Conservation (phyloP, 2,329 filamentous ascomycete genomes). For the Cladophialophora immunda region DNA sequence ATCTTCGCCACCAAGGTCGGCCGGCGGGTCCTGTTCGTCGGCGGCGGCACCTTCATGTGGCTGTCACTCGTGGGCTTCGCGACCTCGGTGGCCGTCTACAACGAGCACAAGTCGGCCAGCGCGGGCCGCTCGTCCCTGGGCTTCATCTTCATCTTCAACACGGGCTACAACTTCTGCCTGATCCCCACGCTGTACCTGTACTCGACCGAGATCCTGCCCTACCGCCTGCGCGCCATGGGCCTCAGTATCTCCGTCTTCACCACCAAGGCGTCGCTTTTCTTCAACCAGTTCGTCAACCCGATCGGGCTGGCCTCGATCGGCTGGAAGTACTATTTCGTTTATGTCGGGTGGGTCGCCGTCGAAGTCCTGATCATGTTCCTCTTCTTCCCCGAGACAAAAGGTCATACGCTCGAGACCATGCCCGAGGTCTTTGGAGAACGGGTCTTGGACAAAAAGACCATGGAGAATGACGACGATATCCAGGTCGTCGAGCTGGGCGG, state of each 20-base stretch:
- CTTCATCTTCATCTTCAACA: constrained; percentile 15
- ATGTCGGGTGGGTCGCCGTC: constrained; percentile 49
- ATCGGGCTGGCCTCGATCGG: constrained; percentile 54
- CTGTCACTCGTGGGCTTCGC: constrained; percentile 10
- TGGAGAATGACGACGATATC: background rate
- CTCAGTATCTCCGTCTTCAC: constrained; percentile 41
- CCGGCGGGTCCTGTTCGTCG: constrained; percentile 9
- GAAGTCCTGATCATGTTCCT: constrained; percentile 47
- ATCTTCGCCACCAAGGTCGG: constrained; percentile 8
- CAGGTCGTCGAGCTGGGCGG: constrained; percentile 5
- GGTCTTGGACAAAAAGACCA: background rate
- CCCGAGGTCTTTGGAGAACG: constrained; percentile 6
- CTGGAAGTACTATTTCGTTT: constrained; percentile 56
- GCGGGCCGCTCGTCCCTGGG: constrained; percentile 2
- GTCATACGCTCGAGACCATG: constrained; percentile 55
- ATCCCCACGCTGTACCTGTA: constrained; percentile 8
- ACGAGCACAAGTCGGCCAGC: background rate
- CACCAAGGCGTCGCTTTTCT: constrained; percentile 44
- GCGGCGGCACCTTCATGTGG: constrained; percentile 12
- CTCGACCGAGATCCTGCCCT: constrained; percentile 11
- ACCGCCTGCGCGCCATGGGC: constrained; percentile 8
- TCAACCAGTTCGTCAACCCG: constrained; percentile 48
- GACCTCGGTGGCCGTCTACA: constrained; percentile 11
- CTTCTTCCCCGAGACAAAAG: constrained; percentile 42
- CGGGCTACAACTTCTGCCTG: constrained; percentile 11